Conservation (phyloP, 1,284 basidiomycete species). For the Exobasidium cylindrosporum region DNA sequence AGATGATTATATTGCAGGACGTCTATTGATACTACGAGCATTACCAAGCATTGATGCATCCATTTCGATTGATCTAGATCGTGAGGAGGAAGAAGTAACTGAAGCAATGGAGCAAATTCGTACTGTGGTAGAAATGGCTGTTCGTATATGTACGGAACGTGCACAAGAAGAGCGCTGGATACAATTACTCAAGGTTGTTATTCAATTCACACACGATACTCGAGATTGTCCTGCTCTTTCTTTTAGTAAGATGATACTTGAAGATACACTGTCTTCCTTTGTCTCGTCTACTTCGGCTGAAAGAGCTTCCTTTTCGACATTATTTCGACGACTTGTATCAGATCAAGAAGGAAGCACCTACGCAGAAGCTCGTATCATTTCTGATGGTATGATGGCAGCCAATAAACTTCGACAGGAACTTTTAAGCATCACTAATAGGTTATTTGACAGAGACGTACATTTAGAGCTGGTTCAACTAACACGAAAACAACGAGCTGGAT, state of each 20-base stretch:
- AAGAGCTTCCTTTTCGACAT: slow-evolving; percentile 80
- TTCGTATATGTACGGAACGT: slow-evolving; percentile 29
- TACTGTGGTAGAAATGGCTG: slow-evolving; percentile 27
- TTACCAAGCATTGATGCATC: not conserved
- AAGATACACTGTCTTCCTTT: slow-evolving; percentile 78
- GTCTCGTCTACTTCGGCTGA: slow-evolving; percentile 77
- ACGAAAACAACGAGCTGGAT: slow-evolving; percentile 54
- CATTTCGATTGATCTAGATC: slow-evolving; percentile 16
- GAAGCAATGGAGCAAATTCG: slow-evolving; percentile 13
- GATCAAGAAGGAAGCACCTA: slow-evolving; percentile 63
- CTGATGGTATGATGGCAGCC: slow-evolving; percentile 89
- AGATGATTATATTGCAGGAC: slow-evolving; percentile 45
- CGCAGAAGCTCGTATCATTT: slow-evolving; percentile 82
- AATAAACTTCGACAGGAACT: slow-evolving; percentile 88
- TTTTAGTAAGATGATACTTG: slow-evolving; percentile 59
- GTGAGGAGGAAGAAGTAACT: slow-evolving; percentile 4
- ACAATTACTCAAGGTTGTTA: slow-evolving; percentile 73
- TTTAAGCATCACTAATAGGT: slow-evolving; percentile 78
- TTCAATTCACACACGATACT: slow-evolving; percentile 67
- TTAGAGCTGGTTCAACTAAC: slow-evolving; percentile 64
- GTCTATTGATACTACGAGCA: slow-evolving; percentile 55
- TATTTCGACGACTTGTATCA: slow-evolving; percentile 81
- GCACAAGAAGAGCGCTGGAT: slow-evolving; percentile 80
- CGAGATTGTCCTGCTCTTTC: not conserved
- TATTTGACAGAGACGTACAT: slow-evolving; percentile 80